Conservation (phyloP, 2,329 filamentous ascomycete genomes). For the Cladorrhinum sp. region DNA sequence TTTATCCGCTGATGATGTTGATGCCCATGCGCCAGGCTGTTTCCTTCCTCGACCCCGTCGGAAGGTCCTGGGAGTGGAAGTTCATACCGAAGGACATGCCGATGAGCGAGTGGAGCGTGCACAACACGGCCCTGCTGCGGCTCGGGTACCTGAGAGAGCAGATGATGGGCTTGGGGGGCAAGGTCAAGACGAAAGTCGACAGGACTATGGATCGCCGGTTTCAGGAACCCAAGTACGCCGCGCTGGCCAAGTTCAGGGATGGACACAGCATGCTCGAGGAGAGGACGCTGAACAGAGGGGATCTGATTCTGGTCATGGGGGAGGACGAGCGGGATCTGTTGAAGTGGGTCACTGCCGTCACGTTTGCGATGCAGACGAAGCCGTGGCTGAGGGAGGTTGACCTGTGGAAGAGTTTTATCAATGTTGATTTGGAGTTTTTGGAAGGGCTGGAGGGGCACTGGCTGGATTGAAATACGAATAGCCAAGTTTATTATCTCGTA, state of each 20-base stretch:
- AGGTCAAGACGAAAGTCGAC: slow-evolving; percentile 27
- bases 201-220: neutral
- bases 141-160: slow-evolving; percentile 27
- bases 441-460: slow-evolving; percentile 40
- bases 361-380: slow-evolving; percentile 45
- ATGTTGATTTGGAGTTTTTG: slow-evolving; percentile 44
- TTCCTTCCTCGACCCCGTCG: slow-evolving; percentile 41
- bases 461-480: slow-evolving; percentile 29
- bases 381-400: slow-evolving; percentile 50
- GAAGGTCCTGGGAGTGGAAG: slow-evolving; percentile 45
- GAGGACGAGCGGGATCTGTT: slow-evolving; percentile 39
- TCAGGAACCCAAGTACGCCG: slow-evolving; percentile 6
- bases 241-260: slow-evolving; percentile 12
- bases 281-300: slow-evolving; percentile 40
- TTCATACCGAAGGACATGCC: slow-evolving; percentile 48
- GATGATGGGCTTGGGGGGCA: slow-evolving; percentile 30
- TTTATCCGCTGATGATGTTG: slow-evolving; percentile 47
- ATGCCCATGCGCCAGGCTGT: slow-evolving; percentile 33
- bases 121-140: slow-evolving; percentile 26
- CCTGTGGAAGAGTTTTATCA: slow-evolving; percentile 49
- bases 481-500: neutral
- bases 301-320: slow-evolving; percentile 47
- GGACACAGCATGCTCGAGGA: slow-evolving; percentile 30
- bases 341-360: slow-evolving; percentile 37
- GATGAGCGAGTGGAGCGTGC: slow-evolving; percentile 41